Evolutionary conservation across 345 rosid genomes (phyloP).

Genomic region (Reutealis trisperma): DNA sequence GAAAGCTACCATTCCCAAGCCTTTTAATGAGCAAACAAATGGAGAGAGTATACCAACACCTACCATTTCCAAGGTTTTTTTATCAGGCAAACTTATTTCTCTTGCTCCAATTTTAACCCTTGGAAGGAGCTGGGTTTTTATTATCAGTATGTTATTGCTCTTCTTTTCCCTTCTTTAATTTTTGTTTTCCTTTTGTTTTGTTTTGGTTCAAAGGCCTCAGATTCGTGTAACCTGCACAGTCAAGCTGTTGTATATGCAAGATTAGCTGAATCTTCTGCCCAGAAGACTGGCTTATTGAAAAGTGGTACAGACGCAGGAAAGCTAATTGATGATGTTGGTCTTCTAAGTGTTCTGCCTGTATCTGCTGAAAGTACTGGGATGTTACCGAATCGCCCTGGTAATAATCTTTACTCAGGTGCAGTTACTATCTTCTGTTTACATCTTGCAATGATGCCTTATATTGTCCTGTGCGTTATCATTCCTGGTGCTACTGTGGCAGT

Average conservation of each 20-base stretch:
- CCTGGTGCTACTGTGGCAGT: not conserved
- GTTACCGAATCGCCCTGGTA: slow-evolving; percentile 65
- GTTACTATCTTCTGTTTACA: not conserved
- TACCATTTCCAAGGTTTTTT: slow-evolving; percentile 44
- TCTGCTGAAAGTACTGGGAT: slow-evolving; percentile 87
- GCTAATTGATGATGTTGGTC: slow-evolving; percentile 33
- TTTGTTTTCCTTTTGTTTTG: slow-evolving; percentile 22
- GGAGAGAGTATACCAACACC: slow-evolving; percentile 27
- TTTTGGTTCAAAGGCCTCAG: slow-evolving; percentile 30
- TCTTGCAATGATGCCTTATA: not conserved
- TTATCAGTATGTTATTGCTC: not conserved
- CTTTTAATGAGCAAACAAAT: slow-evolving; percentile 27
- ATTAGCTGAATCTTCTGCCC: slow-evolving; percentile 53
- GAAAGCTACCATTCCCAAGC: slow-evolving; percentile 7
- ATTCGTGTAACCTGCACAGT: slow-evolving; percentile 51
- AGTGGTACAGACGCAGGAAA: slow-evolving; percentile 30
- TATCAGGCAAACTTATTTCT: not conserved
- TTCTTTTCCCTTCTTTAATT: not conserved
- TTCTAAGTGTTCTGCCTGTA: slow-evolving; percentile 62
- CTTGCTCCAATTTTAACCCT: not conserved
- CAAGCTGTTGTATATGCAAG: slow-evolving; percentile 68
- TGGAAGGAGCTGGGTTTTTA: not conserved
- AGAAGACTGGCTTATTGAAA: slow-evolving; percentile 30
- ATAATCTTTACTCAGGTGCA: not conserved
- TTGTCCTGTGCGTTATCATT: not conserved